phyloP scores from a whole-genome alignment of 164 flowering plant species.

The Protea cynaroides region DNA sequence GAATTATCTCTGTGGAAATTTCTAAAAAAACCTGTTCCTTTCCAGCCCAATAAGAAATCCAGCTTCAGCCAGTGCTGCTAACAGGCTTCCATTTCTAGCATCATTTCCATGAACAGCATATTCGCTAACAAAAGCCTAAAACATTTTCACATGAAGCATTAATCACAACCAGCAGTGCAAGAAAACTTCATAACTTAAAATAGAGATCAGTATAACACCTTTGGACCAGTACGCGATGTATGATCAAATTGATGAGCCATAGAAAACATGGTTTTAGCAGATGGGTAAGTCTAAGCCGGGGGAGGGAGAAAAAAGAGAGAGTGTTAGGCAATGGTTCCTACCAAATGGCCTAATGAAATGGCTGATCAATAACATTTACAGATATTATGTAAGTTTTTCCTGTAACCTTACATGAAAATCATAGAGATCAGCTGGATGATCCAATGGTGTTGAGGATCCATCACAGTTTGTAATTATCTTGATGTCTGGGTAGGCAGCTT shows the following conservation, averaged over 20 bases:
- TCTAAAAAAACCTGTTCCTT: constrained; percentile 57
- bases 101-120: constrained; percentile 90
- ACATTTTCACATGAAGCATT: background rate
- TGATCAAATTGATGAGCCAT: constrained; percentile 46
- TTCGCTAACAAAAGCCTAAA: constrained; percentile 93
- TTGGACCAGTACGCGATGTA: constrained; percentile 69
- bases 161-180: background rate
- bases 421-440: constrained; percentile 90
- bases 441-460: constrained; percentile 58
- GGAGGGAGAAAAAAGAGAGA: constrained; percentile 10
- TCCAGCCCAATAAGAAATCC: constrained; percentile 87
- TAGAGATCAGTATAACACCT: constrained; percentile 37
- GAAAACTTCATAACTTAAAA: background rate
- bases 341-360: background rate
- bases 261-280: constrained; percentile 52
- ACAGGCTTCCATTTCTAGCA: constrained; percentile 76
- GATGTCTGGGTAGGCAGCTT: constrained; percentile 69
- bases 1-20: background rate
- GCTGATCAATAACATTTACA: background rate
- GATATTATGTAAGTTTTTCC: background rate
- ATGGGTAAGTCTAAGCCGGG: constrained; percentile 69
- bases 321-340: constrained; percentile 3
- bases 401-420: constrained; percentile 75
- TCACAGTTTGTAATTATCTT: constrained; percentile 86
- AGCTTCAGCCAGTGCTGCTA: constrained; percentile 87